A percentile compares a stretch with the other conserved stretches of the same genome.
These are phyloP conservation scores for Clarireedia paspali DNA, from an alignment of 2,329 filamentous ascomycete genomes.

Conservation along the genomic window DNA sequence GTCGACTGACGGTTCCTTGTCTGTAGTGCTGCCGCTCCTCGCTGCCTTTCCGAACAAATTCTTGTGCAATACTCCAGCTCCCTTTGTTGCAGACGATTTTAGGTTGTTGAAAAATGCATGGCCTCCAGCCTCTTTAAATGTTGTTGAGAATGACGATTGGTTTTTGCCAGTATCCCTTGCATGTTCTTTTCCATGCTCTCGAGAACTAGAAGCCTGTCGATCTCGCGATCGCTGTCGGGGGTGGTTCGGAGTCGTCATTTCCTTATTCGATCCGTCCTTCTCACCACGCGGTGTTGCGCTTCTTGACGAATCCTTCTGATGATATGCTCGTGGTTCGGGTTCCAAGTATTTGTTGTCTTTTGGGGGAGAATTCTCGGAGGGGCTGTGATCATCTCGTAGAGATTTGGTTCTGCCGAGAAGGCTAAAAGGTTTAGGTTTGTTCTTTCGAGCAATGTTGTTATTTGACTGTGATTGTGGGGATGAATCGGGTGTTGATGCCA, in stretches of 20 bases:
- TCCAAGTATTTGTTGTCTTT: slow-evolving; percentile 8
- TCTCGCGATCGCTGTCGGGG: slow-evolving; percentile 68
- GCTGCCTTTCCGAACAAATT: slow-evolving; percentile 73
- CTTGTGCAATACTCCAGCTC: slow-evolving; percentile 75
- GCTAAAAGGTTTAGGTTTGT: slow-evolving; percentile 29
- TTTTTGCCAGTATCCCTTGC: slow-evolving; percentile 15
- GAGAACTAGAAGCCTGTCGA: slow-evolving; percentile 39
- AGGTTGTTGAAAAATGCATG: slow-evolving; percentile 64
- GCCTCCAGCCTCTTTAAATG: slow-evolving; percentile 52
- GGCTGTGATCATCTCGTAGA: slow-evolving; percentile 34
- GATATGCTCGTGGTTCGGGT: slow-evolving; percentile 27
- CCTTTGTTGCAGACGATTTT: slow-evolving; percentile 63
- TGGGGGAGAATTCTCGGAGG: slow-evolving; percentile 8
- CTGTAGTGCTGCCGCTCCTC: slow-evolving; percentile 61
- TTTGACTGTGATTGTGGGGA: slow-evolving; percentile 12
- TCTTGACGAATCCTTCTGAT: slow-evolving; percentile 35
- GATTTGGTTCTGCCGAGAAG: slow-evolving; percentile 35
- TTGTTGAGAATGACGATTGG: slow-evolving; percentile 36
- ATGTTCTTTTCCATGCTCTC: slow-evolving; percentile 30
- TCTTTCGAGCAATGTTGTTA: slow-evolving; percentile 17
- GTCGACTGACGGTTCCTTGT: slow-evolving; percentile 58
- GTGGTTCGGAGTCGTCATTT: slow-evolving; percentile 53
- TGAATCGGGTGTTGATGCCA: slow-evolving; percentile 15
- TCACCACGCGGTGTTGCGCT: slow-evolving; percentile 48
- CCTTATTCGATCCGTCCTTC: slow-evolving; percentile 55